Base-by-base conservation (phyloP, 2,329 filamentous ascomycete genomes). In the Xylaria arbuscula region DNA sequence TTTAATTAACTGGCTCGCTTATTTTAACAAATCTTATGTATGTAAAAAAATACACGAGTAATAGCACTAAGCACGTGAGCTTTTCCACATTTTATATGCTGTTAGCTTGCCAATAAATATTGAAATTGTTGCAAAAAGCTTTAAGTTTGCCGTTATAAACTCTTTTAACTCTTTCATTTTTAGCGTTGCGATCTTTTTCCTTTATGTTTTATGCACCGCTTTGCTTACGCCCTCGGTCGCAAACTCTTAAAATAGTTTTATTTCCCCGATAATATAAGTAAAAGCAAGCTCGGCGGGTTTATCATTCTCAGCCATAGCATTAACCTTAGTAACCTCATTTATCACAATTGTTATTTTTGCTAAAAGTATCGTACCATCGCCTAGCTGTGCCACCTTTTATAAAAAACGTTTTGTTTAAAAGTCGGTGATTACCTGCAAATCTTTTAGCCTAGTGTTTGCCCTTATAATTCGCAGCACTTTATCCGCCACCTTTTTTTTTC, bases 301-400 rank as follows among this genome's bases (percentile, higher is more conserved):
- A 28, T 28, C 22, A 8, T 22, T 36, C 40, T 34, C 19, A 62
- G 19, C 11, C 32, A 19, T 3, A 47, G 54, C 48, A 65, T 32
- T 15, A 66, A 5, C 66, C 66, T 71, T 70, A 28, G 59, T 68
- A 36, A 73, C 72, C 15, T 51, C 60, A 38, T 71, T 70, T 22
- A 72, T 8, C 19, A 73, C 65, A 15, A 73, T 67, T 11, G 68
- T 72, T 66, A 72, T 72, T 5, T 67, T 68, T 34, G 68, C 59
- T 19, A 57, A 24, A 6, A 70, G 70, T 8, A 22, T 22, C 28
- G 34, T 62, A 8, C 64, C 60, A 50, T 67, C 58, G 7, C 34
- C 38, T 5, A 72, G 60, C n/a, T 57, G 40, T 17, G 32, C 59
- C 15, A 72, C 63, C 57, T 72, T 45, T 70, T 70, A 72, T 38